Conservation (phyloP, 148 eudicot species). For the Talinum fruticosum region DNA sequence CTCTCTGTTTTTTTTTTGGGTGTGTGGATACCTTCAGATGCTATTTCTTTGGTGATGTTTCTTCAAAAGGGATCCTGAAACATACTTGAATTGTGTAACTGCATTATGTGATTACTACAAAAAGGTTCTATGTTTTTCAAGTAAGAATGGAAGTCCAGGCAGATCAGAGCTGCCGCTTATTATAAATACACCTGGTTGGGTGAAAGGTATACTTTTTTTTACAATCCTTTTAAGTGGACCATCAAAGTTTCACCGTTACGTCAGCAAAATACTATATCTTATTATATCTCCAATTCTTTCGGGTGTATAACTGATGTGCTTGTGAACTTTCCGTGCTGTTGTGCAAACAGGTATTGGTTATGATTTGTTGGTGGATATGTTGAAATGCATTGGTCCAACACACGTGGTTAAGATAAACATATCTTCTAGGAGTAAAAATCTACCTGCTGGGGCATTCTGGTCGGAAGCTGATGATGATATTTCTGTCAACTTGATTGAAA, state of each 20-base stretch:
- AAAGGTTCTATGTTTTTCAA: conserved; percentile 31
- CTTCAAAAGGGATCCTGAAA: conserved; percentile 75
- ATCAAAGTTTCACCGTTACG: not conserved
- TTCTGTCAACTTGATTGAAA: conserved; percentile 50
- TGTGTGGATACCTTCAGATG: conserved; percentile 47
- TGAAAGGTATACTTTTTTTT: conserved; percentile 58
- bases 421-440: conserved; percentile 58
- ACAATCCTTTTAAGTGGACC: not conserved
- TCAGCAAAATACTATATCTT: not conserved
- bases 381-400: conserved; percentile 62
- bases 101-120: conserved; percentile 58
- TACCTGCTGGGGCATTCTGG: conserved; percentile 88
- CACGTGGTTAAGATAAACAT: conserved; percentile 83
- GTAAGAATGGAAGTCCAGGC: conserved; percentile 33
- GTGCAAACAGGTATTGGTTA: conserved; percentile 72
- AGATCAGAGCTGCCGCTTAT: conserved; percentile 60
- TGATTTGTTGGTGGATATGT: conserved; percentile 67
- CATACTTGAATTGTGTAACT: conserved; percentile 50
- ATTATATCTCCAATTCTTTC: not conserved
- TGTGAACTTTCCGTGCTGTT: not conserved
- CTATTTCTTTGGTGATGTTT: conserved; percentile 84
- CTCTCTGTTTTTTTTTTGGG: too few species aligned
- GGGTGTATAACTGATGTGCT: not conserved
- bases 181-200: conserved; percentile 91
- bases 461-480: conserved; percentile 37